Base-by-base conservation (phyloP, 2,329 filamentous ascomycete genomes). In the Epichloe gansuensis region DNA sequence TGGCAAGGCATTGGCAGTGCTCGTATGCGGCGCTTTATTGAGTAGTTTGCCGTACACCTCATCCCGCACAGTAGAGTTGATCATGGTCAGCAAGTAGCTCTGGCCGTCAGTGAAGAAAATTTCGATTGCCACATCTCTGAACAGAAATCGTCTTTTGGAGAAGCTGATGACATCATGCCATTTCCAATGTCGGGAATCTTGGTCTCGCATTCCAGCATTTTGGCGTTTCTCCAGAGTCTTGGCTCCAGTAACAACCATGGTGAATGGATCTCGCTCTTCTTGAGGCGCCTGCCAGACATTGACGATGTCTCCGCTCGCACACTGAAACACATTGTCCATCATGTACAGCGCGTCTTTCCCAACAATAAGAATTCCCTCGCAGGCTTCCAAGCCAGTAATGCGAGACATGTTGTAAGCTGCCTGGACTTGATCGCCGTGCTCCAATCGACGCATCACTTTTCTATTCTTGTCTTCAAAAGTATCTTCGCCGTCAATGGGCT, bases 401-500 rank as follows among this genome's bases (percentile, higher is more conserved):
- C 93, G 85, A 15, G 93, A 97, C 48, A 97, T 85, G 61, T 98
- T 98, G 74, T 89, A 95, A 1, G 96, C 89, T 53, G 88, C 86
- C 65, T 96, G 88, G 2, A 98, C 91, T 52, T 91, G 81, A 62
- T 98, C 93, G 5, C 91, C 90, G 12, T 86, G 85, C 60, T 95
- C 86, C 11, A 98, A 75, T 57, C 89, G 91, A 50, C 93, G 81
- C 89, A 97, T 94, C 45, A 98, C 91, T 67, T 96, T 96, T 45
- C 94, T 81, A 63, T 98, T 97, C 72, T 96, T 97, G 67, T 98
- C 94, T 68, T 98, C 94, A 57, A 94, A 94, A 1, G 83, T 85
- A 59, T 85, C 82, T 13, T 83, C 80, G 1, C 70, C 75, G 46
- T 93, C 89, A 28, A 88, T 80, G 42, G 86, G 82, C 53, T 91